A percentile compares a stretch with the other conserved stretches of the same genome.
phyloP scores from a whole-genome alignment of 2,329 filamentous ascomycete species.

The Podosphaera aphanis region DNA sequence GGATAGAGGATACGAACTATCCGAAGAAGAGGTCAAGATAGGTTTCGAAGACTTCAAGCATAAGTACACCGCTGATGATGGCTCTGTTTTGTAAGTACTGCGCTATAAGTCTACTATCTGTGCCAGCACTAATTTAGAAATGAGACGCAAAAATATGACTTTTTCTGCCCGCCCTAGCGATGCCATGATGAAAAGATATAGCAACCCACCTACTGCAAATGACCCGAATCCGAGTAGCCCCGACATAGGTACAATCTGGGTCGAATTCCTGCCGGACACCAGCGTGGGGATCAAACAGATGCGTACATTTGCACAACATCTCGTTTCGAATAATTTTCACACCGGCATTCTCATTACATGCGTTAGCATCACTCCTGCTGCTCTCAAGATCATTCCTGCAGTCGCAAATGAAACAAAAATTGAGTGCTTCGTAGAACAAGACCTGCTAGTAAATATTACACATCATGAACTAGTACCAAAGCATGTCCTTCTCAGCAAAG shows the following conservation, averaged over 20 bases:
- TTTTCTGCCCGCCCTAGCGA: conserved; percentile 72
- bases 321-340: conserved; percentile 58
- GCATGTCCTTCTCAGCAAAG: conserved; percentile 69
- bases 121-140: background rate
- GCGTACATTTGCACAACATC: conserved; percentile 66
- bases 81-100: conserved; percentile 45
- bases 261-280: conserved; percentile 69
- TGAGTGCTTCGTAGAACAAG: conserved; percentile 89
- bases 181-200: conserved; percentile 67
- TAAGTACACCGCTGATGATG: conserved; percentile 49
- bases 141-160: conserved; percentile 59
- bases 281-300: conserved; percentile 80
- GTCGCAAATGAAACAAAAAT: conserved; percentile 57
- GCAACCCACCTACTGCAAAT: conserved; percentile 40
- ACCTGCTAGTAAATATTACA: conserved; percentile 92
- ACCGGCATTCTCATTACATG: conserved; percentile 79
- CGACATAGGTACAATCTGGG: conserved; percentile 70
- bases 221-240: conserved; percentile 45
- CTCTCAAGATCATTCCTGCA: conserved; percentile 63
- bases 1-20: conserved; percentile 79
- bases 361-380: conserved; percentile 61
- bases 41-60: conserved; percentile 57
- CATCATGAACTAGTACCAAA: conserved; percentile 90
- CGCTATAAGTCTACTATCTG: background rate
- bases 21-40: conserved; percentile 73